phyloP scores from a whole-genome alignment of 2,329 filamentous ascomycete species.

The Pseudomassariella vexata region DNA sequence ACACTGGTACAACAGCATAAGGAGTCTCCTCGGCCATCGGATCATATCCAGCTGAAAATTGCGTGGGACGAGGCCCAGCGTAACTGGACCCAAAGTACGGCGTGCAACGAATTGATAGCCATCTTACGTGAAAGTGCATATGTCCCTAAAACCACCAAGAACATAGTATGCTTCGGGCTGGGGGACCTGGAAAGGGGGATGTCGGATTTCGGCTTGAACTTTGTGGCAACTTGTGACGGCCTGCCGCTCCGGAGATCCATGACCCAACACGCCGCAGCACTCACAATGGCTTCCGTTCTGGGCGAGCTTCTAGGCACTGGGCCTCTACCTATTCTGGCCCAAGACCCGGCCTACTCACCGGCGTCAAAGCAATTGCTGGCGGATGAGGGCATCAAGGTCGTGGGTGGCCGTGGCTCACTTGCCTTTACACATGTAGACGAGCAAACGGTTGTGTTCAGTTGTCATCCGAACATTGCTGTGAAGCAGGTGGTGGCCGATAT shows the following conservation, averaged over 20 bases:
- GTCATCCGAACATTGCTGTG: conserved; percentile 1
- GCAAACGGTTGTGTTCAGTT: neutral
- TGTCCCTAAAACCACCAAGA: neutral
- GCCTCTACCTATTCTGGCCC: neutral
- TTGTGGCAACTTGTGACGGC: neutral
- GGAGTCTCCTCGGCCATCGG: neutral
- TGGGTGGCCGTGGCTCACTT: neutral
- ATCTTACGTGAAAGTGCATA: neutral
- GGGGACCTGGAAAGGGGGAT: neutral
- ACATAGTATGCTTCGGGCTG: neutral
- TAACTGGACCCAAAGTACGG: neutral
- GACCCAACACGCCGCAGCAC: conserved; percentile 2
- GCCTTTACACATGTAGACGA: conserved; percentile 4
- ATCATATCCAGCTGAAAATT: neutral
- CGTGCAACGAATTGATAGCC: neutral
- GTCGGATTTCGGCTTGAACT: neutral
- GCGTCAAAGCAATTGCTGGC: neutral
- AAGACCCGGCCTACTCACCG: conserved; percentile 1
- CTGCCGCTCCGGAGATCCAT: neutral
- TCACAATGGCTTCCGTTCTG: conserved; percentile 1
- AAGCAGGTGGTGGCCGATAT: conserved; percentile 5
- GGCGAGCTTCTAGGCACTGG: neutral
- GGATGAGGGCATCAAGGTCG: neutral
- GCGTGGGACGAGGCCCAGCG: neutral
- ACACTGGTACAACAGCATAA: neutral